A percentile compares a stretch with the other conserved stretches of the same genome.
Evolutionary conservation across 495 filamentous ascomycete species (phyloP).

Genomic region (Poronia punctata): DNA sequence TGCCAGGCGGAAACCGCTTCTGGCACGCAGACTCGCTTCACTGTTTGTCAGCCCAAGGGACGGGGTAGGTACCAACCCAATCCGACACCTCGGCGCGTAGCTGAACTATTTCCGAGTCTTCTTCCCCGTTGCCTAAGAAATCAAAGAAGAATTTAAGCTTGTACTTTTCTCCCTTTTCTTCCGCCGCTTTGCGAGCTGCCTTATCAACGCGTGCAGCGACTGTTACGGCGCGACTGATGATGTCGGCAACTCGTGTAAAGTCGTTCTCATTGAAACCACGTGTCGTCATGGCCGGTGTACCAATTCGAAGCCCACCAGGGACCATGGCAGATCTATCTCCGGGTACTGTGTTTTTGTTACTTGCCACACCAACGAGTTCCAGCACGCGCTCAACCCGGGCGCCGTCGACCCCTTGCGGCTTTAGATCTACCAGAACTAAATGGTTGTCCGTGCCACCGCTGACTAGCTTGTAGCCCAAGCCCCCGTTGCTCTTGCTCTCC

Average conservation of each 20-base stretch:
- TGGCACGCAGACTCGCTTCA: too few relatives aligned
- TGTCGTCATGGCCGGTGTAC: conserved; percentile 96
- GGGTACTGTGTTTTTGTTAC: conserved; percentile 98
- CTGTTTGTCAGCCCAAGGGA: conserved; percentile 64
- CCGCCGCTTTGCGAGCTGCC: conserved; percentile 65
- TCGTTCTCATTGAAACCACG: conserved; percentile 81
- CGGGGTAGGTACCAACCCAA: conserved; percentile 87
- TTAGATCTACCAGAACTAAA: conserved; percentile 89
- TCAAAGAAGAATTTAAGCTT: conserved; percentile 81
- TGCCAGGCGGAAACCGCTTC: too few relatives aligned
- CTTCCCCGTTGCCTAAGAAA: conserved; percentile 73
- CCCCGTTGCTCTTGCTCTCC: conserved; percentile 62
- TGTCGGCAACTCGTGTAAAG: conserved; percentile 82
- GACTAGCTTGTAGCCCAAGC: conserved; percentile 84
- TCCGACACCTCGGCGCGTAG: conserved; percentile 85
- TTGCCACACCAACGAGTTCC: conserved; percentile 88
- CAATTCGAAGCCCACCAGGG: conserved; percentile 85
- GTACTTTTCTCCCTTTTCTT: conserved; percentile 73
- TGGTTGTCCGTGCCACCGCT: conserved; percentile 96
- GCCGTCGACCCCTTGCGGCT: conserved; percentile 83
- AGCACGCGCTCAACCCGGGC: conserved; percentile 90
- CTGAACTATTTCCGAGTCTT: conserved; percentile 76
- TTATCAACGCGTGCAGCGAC: conserved; percentile 82
- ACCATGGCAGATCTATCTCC: conserved; percentile 90
- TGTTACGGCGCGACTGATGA: conserved; percentile 84